Conservation (phyloP, 1,139 yeast genomes). For the Candida glucosophila region DNA sequence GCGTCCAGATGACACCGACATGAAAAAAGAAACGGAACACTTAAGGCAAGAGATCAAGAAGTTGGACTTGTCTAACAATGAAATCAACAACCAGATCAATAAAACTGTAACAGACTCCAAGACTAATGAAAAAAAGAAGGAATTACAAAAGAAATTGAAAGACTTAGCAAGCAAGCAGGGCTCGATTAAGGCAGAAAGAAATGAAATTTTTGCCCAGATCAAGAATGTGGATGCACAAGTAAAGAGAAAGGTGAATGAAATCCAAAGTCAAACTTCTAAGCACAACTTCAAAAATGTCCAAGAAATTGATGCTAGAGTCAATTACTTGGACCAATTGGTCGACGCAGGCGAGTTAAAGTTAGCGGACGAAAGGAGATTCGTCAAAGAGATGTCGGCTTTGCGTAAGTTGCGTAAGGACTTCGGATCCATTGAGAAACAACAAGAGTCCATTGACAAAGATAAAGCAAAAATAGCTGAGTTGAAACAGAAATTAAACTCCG, state of each 20-base stretch:
- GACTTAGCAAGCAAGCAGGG: constrained; percentile 60
- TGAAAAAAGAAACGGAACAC: constrained; percentile 51
- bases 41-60: constrained; percentile 64
- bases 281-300: constrained; percentile 61
- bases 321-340: constrained; percentile 62
- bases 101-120: constrained; percentile 34
- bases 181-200: constrained; percentile 62
- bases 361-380: constrained; percentile 82
- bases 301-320: constrained; percentile 72
- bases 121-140: constrained; percentile 48
- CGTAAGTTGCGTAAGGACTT: constrained; percentile 80
- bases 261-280: constrained; percentile 64
- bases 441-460: constrained; percentile 73
- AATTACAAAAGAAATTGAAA: constrained; percentile 57
- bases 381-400: constrained; percentile 79
- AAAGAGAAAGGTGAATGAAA: constrained; percentile 72
- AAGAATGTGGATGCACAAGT: constrained; percentile 60
- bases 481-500: constrained; percentile 55
- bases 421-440: constrained; percentile 63
- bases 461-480: constrained; percentile 68
- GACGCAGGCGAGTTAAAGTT: constrained; percentile 77
- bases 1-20: constrained; percentile 65
- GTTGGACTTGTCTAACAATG: constrained; percentile 45
- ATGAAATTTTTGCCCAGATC: constrained; percentile 61
- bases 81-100: constrained; percentile 35